Base-by-base conservation (phyloP, 371 early-diverging fungal species). In the Mucor circinelloides region DNA sequence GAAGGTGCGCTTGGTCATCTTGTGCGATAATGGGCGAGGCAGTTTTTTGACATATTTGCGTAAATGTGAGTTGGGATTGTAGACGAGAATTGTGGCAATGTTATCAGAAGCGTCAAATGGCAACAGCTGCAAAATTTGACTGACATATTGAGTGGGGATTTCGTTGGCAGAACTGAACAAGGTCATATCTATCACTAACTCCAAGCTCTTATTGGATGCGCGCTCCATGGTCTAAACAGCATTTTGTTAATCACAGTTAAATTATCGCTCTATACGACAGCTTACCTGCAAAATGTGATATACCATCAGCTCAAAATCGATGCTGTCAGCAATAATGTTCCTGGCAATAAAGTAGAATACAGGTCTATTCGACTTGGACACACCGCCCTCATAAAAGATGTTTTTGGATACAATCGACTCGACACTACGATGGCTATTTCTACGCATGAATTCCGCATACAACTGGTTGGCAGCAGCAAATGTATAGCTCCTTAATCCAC, bases 321-420 rank as follows among this genome's bases (percentile, higher is more conserved):
- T 83, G 42, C 83, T 84, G 36, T 95, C 93, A 44, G 90, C 81
- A 63, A 87, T 79, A 28, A 97, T 73, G 38, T 93, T 84, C 52
- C 95, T 86, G 31, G 90, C 82, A 60, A 97, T 92, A 70, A 89
- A 91, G 76, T 96, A 97, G 58, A 95, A 84, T 10, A 97, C 93
- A 0, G 93, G 93, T 58, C 91, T 82, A 10, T 88, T 83, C 30
- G 87, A 91, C 68, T 91, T 92, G 21, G 94, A 94, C 1, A 84
- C 66, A 6, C 93, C 94, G 17, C 90, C 92, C 67, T 93, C 93
- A 63, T 93, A 96, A 69, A 95, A 86, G 34, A 93, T 84, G 48
- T 87, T 82, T 69, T 89, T 89, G 42, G 89, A 82, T 31, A 80
- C 82, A 25, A 92, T 84, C 9, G 82, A 67, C 10, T 91, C 93